A percentile compares a stretch with the other conserved stretches of the same genome.
These are phyloP conservation scores for Choiromyces venosus DNA, from an alignment of 495 filamentous ascomycete genomes.

Conservation along the genomic window DNA sequence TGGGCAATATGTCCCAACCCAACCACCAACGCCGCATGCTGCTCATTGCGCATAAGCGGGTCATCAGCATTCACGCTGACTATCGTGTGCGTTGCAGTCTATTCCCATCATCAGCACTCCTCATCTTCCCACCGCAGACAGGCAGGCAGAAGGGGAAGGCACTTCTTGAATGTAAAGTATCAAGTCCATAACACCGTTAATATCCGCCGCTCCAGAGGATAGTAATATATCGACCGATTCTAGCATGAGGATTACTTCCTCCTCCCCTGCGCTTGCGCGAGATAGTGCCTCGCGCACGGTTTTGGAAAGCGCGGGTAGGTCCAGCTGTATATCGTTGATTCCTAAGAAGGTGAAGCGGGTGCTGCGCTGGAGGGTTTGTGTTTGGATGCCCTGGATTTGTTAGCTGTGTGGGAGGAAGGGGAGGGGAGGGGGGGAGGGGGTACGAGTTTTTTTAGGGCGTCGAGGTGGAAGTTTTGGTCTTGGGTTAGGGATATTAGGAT, in stretches of 20 bases:
- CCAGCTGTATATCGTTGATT: not conserved
- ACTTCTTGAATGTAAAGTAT: no score
- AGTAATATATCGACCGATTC: constrained; percentile 38
- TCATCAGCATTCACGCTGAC: constrained; percentile 65
- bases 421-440: not conserved
- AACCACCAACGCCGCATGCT: constrained; percentile 64
- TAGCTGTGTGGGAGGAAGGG: not conserved
- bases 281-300: not conserved
- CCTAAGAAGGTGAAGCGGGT: not conserved
- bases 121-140: no score
- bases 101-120: no score
- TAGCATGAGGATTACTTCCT: constrained; percentile 49
- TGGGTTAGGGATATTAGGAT: not conserved
- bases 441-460: not conserved
- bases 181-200: not conserved
- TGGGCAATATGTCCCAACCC: constrained; percentile 68
- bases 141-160: constrained; percentile 22
- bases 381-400: constrained; percentile 2
- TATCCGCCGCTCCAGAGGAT: no score
- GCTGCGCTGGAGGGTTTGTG: no score
- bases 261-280: no score
- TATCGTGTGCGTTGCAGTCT: constrained; percentile 57
- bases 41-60: constrained; percentile 56
- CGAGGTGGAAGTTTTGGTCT: not conserved
- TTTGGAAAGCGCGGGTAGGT: not conserved